These are phyloP conservation scores for Diaporthe citriasiana DNA, from an alignment of 2,329 filamentous ascomycete species.

Conservation along the genomic window DNA sequence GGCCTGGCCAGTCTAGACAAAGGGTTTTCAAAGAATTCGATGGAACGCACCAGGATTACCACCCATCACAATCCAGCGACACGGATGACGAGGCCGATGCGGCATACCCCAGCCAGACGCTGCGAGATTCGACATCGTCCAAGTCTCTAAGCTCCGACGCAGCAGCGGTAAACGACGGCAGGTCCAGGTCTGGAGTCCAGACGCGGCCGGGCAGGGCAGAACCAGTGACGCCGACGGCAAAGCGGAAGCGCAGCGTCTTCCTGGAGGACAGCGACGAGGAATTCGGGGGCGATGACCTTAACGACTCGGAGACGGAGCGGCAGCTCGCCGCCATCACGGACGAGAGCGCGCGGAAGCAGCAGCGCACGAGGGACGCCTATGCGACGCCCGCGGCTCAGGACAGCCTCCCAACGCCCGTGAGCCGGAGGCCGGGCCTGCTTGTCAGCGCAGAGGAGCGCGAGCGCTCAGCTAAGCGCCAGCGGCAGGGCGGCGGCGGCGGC, in stretches of 20 bases:
- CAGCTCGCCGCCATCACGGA: slow-evolving; percentile 55
- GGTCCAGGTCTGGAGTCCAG: neutral
- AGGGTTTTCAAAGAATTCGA: slow-evolving; percentile 37
- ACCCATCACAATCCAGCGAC: slow-evolving; percentile 18
- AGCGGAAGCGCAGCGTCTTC: slow-evolving; percentile 50
- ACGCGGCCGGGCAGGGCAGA: neutral
- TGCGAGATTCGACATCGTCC: slow-evolving; percentile 2
- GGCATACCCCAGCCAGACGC: slow-evolving; percentile 19
- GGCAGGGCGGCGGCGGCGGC: neutral
- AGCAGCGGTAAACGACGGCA: neutral
- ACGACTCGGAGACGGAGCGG: slow-evolving; percentile 57
- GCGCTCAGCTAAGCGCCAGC: slow-evolving; percentile 38
- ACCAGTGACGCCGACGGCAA: slow-evolving; percentile 43
- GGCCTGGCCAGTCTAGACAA: slow-evolving; percentile 22
- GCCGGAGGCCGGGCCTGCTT: slow-evolving; percentile 39
- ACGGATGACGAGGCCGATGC: slow-evolving; percentile 32
- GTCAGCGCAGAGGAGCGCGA: slow-evolving; percentile 38
- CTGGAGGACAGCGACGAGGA: slow-evolving; percentile 47
- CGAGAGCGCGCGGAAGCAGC: slow-evolving; percentile 50
- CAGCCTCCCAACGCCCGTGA: slow-evolving; percentile 51
- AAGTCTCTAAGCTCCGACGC: neutral
- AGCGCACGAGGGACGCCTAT: slow-evolving; percentile 41
- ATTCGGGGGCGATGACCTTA: slow-evolving; percentile 49
- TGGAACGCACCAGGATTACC: neutral
- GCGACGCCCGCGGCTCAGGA: slow-evolving; percentile 48